phyloP scores from a whole-genome alignment of 2,329 filamentous ascomycete genomes.

The Fonsecaea erecta region DNA sequence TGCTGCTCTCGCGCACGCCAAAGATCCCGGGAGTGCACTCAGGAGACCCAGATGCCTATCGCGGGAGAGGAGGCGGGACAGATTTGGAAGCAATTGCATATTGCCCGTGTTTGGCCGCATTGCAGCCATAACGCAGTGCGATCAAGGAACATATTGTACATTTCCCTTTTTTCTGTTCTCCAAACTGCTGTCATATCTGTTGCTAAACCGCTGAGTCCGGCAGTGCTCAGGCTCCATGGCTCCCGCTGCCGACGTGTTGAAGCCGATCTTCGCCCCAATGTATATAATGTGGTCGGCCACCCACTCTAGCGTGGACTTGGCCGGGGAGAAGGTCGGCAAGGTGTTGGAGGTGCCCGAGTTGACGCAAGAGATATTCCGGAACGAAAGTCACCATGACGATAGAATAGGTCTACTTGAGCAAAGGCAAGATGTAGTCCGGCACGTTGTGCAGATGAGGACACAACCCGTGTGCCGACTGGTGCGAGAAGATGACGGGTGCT shows the following conservation, averaged over 20 bases:
- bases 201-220: no score
- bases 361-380: constrained; percentile 75
- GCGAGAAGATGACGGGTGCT: constrained; percentile 86
- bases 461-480: constrained; percentile 77
- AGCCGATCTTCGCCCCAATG: constrained; percentile 82
- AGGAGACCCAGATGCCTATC: no score
- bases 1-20: no score
- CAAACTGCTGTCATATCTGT: no score
- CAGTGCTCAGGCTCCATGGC: no score
- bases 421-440: constrained; percentile 75
- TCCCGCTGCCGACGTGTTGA: constrained; percentile 85
- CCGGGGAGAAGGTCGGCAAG: constrained; percentile 65
- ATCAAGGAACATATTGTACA: no score
- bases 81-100: no score
- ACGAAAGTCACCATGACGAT: constrained; percentile 91
- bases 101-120: no score
- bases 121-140: no score
- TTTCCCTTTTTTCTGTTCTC: no score
- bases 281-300: constrained; percentile 80
- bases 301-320: constrained; percentile 72
- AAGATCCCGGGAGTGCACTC: no score
- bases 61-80: no score
- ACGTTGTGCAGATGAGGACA: constrained; percentile 92
- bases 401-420: constrained; percentile 73
- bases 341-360: constrained; percentile 61